Base-by-base conservation (phyloP, 495 filamentous ascomycete genomes). In the Aspergillus nidulans region DNA sequence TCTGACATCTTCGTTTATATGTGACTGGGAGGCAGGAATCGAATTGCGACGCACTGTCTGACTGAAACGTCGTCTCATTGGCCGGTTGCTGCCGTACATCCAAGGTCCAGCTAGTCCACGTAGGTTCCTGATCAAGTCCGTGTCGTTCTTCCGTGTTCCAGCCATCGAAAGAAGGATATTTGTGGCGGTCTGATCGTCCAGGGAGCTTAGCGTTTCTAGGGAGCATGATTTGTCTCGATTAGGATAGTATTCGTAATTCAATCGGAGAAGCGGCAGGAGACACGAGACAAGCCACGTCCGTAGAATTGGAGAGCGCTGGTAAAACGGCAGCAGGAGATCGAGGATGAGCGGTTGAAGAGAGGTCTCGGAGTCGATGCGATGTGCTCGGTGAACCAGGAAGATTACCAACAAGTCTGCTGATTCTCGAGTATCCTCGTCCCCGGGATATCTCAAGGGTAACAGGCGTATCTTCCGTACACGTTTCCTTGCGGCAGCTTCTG, bases 201-300 rank as follows among this genome's bases (percentile, higher is more conserved):
- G 69, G 28, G 67, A 69, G 55, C 75, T 73, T 40, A 94, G 62
- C 0, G 72, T 73, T 49, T 89, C 83, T 18, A 95, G 70, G 3
- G 84, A 83, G 30, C 83, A 71, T 7, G 71, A 60, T 12, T 75
- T 69, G 13, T 77, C 78, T 10, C 79, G 76, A 25, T 80, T 68
- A 0, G 87, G 82, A 57, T 95, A 88, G 63, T 90, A 94, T 73
- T 94, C 90, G 65, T 88, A 88, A 61, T 88, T 88, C n/a, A 91
- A 76, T 49, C 91, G 81, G 15, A 92, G 71, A 1, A 95, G 75
- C 0, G 91, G 91, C 20, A 97, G 73, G 18, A 95, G 74, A 18
- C 78, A 85, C 1, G 91, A 91, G 24, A 95, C 80, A 63, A 89
- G 78, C 86, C 91, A 90, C 41, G 77, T 83, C 54, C 86, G 81